Conservation (phyloP, 2,329 filamentous ascomycete genomes). For the Phoma sp. region DNA sequence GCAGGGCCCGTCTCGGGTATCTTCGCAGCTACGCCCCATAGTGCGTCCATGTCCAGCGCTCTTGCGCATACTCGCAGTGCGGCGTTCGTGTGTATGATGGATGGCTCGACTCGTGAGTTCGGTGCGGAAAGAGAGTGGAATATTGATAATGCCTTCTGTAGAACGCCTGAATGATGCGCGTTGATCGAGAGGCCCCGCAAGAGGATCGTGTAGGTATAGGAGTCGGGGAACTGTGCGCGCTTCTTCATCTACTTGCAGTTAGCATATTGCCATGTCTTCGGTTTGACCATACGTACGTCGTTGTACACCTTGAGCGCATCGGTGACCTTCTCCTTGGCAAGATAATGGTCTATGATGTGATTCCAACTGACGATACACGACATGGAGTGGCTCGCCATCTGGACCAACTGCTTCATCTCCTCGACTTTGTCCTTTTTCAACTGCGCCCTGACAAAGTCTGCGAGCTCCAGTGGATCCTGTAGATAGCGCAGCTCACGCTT, state of each 20-base stretch:
- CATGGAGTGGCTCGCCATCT: constrained; percentile 69
- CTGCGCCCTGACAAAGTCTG: constrained; percentile 67
- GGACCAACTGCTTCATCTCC: constrained; percentile 72
- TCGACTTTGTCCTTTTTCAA: constrained; percentile 66
- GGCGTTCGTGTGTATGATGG: constrained; percentile 85
- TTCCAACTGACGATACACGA: constrained; percentile 85
- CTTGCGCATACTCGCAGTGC: constrained; percentile 81
- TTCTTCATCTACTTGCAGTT: constrained; percentile 81
- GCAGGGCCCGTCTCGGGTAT: constrained; percentile 69
- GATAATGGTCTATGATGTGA: constrained; percentile 74
- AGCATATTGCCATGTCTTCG: constrained; percentile 8
- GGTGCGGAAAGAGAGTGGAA: constrained; percentile 76
- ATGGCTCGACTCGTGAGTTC: constrained; percentile 70
- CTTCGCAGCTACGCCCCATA: constrained; percentile 78
- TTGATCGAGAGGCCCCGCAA: constrained; percentile 75
- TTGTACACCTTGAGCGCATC: constrained; percentile 84
- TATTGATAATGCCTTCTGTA: constrained; percentile 73
- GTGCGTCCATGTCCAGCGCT: constrained; percentile 75
- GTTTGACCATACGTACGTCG: constrained; percentile 63
- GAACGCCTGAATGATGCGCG: constrained; percentile 63
- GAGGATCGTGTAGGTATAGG: constrained; percentile 82
- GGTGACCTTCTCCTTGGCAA: constrained; percentile 66
- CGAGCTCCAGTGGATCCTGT: constrained; percentile 75
- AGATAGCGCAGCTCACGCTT: constrained; percentile 67
- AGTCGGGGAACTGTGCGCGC: constrained; percentile 78